Conservation (phyloP, 345 rosid species). For the Viola odorata region DNA sequence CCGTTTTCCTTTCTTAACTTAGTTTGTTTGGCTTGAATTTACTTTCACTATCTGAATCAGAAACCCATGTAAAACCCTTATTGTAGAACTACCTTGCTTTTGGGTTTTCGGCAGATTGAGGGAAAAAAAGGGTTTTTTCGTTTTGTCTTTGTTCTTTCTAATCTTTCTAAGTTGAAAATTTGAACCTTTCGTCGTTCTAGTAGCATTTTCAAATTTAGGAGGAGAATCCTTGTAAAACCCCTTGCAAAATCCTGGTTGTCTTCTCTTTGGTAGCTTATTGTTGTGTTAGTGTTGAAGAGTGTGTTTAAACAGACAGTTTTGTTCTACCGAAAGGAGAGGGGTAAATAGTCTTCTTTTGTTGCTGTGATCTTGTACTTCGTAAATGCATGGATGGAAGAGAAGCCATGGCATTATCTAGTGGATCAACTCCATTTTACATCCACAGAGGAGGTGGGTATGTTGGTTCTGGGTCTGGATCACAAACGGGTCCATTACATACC, state of each 20-base stretch:
- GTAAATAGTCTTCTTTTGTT: neutral
- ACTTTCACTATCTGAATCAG: constrained; percentile 2
- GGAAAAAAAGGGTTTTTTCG: neutral
- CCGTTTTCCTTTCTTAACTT: neutral
- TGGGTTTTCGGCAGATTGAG: neutral
- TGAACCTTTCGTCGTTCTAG: neutral
- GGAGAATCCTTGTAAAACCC: constrained; percentile 17
- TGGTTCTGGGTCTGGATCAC: constrained; percentile 51
- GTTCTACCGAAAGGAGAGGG: neutral
- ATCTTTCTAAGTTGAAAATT: neutral
- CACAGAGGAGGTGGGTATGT: constrained; percentile 57
- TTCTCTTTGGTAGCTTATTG: neutral
- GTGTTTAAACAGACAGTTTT: neutral
- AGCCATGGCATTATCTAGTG: constrained; percentile 79
- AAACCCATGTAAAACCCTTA: constrained; percentile 7
- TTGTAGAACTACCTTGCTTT: neutral
- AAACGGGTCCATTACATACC: constrained; percentile 43
- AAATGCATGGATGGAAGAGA: constrained; percentile 99
- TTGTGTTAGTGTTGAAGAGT: neutral
- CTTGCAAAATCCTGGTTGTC: neutral
- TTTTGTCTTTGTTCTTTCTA: neutral
- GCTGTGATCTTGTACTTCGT: constrained; percentile 27
- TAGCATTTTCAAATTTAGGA: neutral
- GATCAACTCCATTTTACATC: constrained; percentile 71
- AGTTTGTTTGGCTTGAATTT: constrained; percentile 1